Evolutionary conservation across 345 rosid species (phyloP).

Genomic region (Melaleuca quinquenervia): DNA sequence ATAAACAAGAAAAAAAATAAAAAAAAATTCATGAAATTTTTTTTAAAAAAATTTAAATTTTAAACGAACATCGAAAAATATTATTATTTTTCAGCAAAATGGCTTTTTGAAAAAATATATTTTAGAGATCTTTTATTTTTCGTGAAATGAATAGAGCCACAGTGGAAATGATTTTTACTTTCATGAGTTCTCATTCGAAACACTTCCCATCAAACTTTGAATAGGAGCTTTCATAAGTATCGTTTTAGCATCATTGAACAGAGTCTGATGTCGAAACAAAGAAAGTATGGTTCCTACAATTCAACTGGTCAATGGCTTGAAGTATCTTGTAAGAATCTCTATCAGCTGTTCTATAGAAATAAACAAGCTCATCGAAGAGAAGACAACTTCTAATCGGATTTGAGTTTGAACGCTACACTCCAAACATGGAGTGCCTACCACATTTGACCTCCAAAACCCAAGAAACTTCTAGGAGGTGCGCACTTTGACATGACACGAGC

Average conservation of each 20-base stretch:
- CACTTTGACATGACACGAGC: background rate
- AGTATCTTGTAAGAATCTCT: background rate
- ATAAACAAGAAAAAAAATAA: too few relatives aligned
- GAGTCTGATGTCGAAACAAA: background rate
- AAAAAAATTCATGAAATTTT: too few relatives aligned
- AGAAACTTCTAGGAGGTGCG: background rate
- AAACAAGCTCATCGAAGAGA: background rate
- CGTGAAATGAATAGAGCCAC: too few relatives aligned
- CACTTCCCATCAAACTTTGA: background rate
- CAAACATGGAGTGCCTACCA: background rate
- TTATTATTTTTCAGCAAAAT: too few relatives aligned
- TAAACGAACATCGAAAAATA: too few relatives aligned
- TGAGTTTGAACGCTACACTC: background rate
- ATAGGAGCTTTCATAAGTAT: background rate
- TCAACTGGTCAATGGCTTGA: background rate
- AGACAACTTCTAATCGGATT: background rate
- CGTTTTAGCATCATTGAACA: background rate
- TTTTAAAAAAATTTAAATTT: too few relatives aligned
- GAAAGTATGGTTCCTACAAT: background rate
- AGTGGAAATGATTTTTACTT: background rate
- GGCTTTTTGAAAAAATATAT: too few relatives aligned
- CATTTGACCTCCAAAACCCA: background rate
- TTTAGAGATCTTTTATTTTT: too few relatives aligned
- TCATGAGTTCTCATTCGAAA: background rate
- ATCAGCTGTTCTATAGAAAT: too few relatives aligned